Evolutionary conservation across 106 monocot genomes (phyloP), one percentile per base, ranked within the genome.

Genomic region (Gastrodia elata): DNA sequence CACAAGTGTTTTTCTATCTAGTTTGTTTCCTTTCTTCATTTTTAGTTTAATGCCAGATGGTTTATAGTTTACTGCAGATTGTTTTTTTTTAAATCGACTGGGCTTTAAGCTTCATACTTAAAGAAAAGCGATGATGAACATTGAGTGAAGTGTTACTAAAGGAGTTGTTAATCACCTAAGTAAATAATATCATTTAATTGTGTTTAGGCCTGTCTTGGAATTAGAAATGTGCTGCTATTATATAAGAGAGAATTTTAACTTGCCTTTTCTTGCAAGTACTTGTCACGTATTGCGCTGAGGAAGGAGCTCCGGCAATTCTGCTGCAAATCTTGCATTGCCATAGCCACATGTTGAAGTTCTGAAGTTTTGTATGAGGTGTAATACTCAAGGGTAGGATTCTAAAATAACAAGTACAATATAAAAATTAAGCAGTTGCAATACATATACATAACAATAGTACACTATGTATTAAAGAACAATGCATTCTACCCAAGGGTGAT

Each of bases 221-320:
- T 52, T n/a, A 8, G 4, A 8, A 14, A 20, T n/a, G n/a, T 3
- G 22, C 8, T 52, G 52, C 2, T n/a, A 52, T 22, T 22, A 52
- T 52, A 52, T n/a, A 22, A 52, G 52, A 22, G 8, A 52, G 2
- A 61, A 37, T 38, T 16, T 27, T 67, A 67, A 27, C 14, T 35
- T 83, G 72, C 95, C 86, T 96, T 96, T 44, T 79, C 48, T 18
- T 90, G 92, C 68, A 68, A 85, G 41, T 96, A 96, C 56, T 96
- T 96, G n/a, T 96, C 85, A 72, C 92, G 81, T 27, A 92, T 86
- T 20, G 89, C 85, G 65, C 81, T 87, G 16, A 96, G 85, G 67
- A 80, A 72, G 73, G 84, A 84, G 32, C 46, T 81, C 36, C 75
- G 79, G 58, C 26, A 76, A 74, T 96, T 90, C 49, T 72, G 42